These are phyloP conservation scores for Penicillium sp. DNA, from an alignment of 2,329 filamentous ascomycete genomes.

Conservation along the genomic window DNA sequence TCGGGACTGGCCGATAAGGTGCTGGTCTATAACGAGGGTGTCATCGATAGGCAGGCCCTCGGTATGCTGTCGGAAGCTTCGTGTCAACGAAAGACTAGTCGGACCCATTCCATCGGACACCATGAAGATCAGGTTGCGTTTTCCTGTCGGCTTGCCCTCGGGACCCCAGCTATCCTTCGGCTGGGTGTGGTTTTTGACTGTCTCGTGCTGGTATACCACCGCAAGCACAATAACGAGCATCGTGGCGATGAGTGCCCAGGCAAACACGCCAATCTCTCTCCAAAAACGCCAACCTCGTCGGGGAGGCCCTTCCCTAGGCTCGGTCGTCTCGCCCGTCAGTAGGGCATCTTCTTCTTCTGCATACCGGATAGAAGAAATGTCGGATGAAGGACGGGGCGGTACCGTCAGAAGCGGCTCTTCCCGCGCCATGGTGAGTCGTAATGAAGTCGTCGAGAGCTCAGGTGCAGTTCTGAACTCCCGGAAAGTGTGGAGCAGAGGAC, in stretches of 20 bases:
- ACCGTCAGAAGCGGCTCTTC: conserved; percentile 60
- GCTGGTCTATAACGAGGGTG: conserved; percentile 78
- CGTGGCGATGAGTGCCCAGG: conserved; percentile 83
- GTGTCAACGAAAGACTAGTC: conserved; percentile 82
- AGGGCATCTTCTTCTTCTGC: conserved; percentile 67
- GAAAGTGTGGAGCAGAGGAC: conserved; percentile 6
- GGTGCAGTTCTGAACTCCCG: conserved; percentile 5
- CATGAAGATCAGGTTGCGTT: conserved; percentile 98
- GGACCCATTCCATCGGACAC: conserved; percentile 99
- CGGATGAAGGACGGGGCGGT: conserved; percentile 60
- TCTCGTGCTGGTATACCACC: conserved; percentile 75
- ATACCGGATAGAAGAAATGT: conserved; percentile 59
- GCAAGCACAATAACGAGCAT: conserved; percentile 77
- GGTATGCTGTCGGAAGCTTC: conserved; percentile 80
- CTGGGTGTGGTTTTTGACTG: conserved; percentile 44
- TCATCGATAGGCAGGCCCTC: conserved; percentile 74
- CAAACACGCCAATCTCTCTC: conserved; percentile 76
- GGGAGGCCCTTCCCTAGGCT: conserved; percentile 26
- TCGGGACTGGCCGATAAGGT: conserved; percentile 87
- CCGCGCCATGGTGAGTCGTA: conserved; percentile 36
- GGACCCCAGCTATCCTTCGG: conserved; percentile 40
- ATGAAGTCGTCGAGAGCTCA: conserved; percentile 3
- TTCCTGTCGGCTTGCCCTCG: conserved; percentile 59
- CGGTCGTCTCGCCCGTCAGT: conserved; percentile 58
- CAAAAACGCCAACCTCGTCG: conserved; percentile 60